Percentiles rank a stretch among this genome's conserved stretches.
Evolutionary conservation across 1,139 yeast species (phyloP).

Genomic region (Geotrichum bryndzae): DNA sequence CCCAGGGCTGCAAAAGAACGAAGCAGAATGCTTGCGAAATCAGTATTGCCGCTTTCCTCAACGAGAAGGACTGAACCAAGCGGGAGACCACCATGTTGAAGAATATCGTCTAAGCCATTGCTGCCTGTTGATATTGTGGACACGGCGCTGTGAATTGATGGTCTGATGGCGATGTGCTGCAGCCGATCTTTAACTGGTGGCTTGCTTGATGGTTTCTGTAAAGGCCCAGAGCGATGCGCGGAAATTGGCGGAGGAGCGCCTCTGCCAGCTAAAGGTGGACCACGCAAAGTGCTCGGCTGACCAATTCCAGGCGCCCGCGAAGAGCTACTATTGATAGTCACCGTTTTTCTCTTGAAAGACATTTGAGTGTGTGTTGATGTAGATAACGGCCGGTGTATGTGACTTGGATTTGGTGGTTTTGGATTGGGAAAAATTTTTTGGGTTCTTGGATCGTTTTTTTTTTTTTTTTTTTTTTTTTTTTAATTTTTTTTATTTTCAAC

Average conservation of each 20-base stretch:
- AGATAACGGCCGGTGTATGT: not conserved
- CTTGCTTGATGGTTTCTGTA: not conserved
- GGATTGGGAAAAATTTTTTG: not conserved
- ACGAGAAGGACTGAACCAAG: slow-evolving; percentile 63
- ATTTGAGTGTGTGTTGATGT: slow-evolving; percentile 16
- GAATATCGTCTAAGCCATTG: slow-evolving; percentile 62
- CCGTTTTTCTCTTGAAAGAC: slow-evolving; percentile 26
- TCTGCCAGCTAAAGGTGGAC: not conserved
- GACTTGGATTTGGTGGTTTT: not conserved
- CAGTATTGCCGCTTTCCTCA: slow-evolving; percentile 87
- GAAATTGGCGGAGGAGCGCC: not conserved
- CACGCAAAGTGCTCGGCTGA: slow-evolving; percentile 1
- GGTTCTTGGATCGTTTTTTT: not conserved
- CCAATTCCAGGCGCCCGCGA: slow-evolving; percentile 4
- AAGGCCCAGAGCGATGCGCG: not conserved
- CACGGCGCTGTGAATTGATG: slow-evolving; percentile 64
- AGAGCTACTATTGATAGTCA: slow-evolving; percentile 21
- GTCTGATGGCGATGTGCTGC: slow-evolving; percentile 57
- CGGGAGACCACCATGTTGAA: slow-evolving; percentile 84
- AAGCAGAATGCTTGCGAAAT: slow-evolving; percentile 68
- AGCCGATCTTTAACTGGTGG: slow-evolving; percentile 2
- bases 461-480: not conserved
- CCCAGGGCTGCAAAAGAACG: slow-evolving; percentile 79
- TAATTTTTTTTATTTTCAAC: not conserved
- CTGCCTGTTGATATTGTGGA: slow-evolving; percentile 77